Percentiles rank a stretch among this genome's conserved stretches.
Evolutionary conservation across 2,329 filamentous ascomycete genomes (phyloP).

Genomic region (Curvularia hawaiiensis): DNA sequence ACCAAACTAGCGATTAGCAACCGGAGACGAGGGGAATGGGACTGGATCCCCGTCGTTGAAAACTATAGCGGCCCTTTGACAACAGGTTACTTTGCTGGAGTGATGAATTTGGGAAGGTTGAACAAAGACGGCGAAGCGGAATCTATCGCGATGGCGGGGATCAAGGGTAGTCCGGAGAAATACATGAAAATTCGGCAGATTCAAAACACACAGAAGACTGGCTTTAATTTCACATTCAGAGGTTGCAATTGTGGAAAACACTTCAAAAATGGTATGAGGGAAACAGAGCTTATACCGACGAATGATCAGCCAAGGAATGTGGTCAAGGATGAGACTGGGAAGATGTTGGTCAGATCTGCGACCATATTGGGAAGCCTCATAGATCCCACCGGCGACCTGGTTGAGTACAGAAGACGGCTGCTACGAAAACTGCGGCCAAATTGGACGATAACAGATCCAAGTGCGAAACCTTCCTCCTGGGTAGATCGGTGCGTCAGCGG

Average conservation of each 20-base stretch:
- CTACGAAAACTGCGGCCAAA: slow-evolving; percentile 6
- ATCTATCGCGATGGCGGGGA: neutral
- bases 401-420: slow-evolving; percentile 2
- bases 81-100: slow-evolving; percentile 9
- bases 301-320: slow-evolving; percentile 4
- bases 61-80: neutral
- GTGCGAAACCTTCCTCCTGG: slow-evolving; percentile 7
- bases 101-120: slow-evolving; percentile 3
- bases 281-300: slow-evolving; percentile 1
- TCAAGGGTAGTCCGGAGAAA: slow-evolving; percentile 9
- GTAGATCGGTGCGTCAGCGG: slow-evolving; percentile 12
- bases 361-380: slow-evolving; percentile 9
- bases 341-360: slow-evolving; percentile 9
- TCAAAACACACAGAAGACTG: neutral
- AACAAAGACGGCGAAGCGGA: slow-evolving; percentile 7
- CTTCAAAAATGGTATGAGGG: neutral
- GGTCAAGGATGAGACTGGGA: slow-evolving; percentile 9
- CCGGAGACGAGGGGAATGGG: slow-evolving; percentile 6
- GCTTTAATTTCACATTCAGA: slow-evolving; percentile 4
- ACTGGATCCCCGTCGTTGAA: slow-evolving; percentile 11
- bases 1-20: slow-evolving; percentile 12
- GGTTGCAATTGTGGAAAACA: slow-evolving; percentile 12
- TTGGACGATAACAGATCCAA: slow-evolving; percentile 7
- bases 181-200: slow-evolving; percentile 6
- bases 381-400: slow-evolving; percentile 1